These are phyloP conservation scores for Penicillium herquei DNA, from an alignment of 495 filamentous ascomycete genomes.

Conservation along the genomic window DNA sequence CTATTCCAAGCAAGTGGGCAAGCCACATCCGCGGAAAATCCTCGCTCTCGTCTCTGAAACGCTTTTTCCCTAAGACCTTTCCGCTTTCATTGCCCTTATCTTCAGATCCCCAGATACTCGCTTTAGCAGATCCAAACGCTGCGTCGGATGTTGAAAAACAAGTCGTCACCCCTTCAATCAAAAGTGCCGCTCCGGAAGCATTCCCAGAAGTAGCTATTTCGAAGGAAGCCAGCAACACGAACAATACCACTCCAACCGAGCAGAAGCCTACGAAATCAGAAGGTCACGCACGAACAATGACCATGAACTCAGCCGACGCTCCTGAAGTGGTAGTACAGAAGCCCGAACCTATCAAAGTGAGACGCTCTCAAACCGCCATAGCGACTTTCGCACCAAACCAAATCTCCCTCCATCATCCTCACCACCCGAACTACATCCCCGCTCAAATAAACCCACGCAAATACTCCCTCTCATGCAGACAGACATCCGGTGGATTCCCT, in stretches of 20 bases:
- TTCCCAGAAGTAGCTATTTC: not conserved
- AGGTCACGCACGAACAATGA: slow-evolving; percentile 29
- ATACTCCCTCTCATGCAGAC: slow-evolving; percentile 20
- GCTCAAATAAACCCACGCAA: slow-evolving; percentile 7
- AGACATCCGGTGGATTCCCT: slow-evolving; percentile 4
- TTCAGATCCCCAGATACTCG: slow-evolving; percentile 43
- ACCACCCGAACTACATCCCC: slow-evolving; percentile 28
- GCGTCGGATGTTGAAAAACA: slow-evolving; percentile 34
- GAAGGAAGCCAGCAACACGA: not conserved
- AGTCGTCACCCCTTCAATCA: slow-evolving; percentile 14
- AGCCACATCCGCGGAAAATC: slow-evolving; percentile 37
- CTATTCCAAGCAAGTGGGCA: slow-evolving; percentile 18
- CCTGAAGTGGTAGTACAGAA: slow-evolving; percentile 36
- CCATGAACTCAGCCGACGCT: slow-evolving; percentile 40
- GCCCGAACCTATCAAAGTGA: slow-evolving; percentile 26
- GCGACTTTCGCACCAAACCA: slow-evolving; percentile 7
- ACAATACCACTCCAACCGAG: not conserved
- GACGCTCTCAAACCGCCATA: slow-evolving; percentile 30
- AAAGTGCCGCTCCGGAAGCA: not conserved
- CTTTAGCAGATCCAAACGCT: slow-evolving; percentile 34
- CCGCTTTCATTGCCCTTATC: slow-evolving; percentile 34
- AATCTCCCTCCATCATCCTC: slow-evolving; percentile 27
- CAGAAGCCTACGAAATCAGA: not conserved
- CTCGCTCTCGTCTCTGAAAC: slow-evolving; percentile 37
- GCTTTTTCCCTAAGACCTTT: slow-evolving; percentile 38